Evolutionary conservation across 1,284 basidiomycete genomes (phyloP).

Genomic region (Termitomyces sp.): DNA sequence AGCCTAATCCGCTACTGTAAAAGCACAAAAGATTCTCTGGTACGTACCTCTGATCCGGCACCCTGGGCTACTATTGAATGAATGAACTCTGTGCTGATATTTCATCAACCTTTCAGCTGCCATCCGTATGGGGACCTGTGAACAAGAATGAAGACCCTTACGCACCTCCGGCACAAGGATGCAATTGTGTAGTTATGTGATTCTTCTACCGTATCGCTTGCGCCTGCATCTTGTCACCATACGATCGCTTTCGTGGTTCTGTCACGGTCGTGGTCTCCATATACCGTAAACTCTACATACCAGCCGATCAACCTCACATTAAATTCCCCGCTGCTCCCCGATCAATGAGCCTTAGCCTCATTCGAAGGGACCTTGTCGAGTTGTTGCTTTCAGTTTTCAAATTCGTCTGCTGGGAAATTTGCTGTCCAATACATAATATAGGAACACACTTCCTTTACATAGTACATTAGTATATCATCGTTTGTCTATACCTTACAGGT

Average conservation of each 20-base stretch:
- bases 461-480: slow-evolving; percentile 11
- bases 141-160: slow-evolving; percentile 88
- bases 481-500: slow-evolving; percentile 7
- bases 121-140: slow-evolving; percentile 91
- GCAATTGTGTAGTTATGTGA: slow-evolving; percentile 58
- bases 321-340: slow-evolving; percentile 30
- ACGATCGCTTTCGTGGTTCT: not conserved
- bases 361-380: slow-evolving; percentile 8
- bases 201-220: not conserved
- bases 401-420: not conserved
- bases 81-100: slow-evolving; percentile 11
- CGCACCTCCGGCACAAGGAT: slow-evolving; percentile 67
- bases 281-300: slow-evolving; percentile 26
- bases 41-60: slow-evolving; percentile 32
- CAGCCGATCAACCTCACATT: slow-evolving; percentile 20
- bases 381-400: slow-evolving; percentile 1
- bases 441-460: slow-evolving; percentile 3
- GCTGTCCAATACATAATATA: not conserved
- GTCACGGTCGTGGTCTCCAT: slow-evolving; percentile 11
- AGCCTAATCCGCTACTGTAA: slow-evolving; percentile 90
- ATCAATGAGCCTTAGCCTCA: slow-evolving; percentile 18
- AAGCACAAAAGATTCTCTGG: slow-evolving; percentile 83
- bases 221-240: not conserved
- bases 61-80: slow-evolving; percentile 6
- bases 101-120: slow-evolving; percentile 47